Evolutionary conservation across 176 grass and related monocot genomes (phyloP).

Genomic region (Lolium multiflorum): DNA sequence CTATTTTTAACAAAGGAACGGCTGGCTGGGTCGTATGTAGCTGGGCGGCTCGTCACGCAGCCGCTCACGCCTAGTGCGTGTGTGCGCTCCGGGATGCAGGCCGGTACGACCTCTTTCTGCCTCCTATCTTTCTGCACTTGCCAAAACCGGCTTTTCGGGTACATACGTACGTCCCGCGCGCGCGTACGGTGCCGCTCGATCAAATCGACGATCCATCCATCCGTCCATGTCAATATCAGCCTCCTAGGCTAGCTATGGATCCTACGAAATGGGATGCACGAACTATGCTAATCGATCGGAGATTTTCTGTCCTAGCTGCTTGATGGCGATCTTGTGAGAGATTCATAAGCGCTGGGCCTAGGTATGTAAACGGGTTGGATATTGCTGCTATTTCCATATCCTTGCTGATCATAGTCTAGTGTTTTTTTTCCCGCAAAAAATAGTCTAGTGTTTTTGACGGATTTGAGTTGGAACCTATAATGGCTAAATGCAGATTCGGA

Average conservation of each 20-base stretch:
- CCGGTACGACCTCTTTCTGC: conserved; percentile 38
- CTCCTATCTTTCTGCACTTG: conserved; percentile 38
- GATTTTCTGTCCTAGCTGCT: not conserved
- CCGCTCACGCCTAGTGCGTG: conserved; percentile 36
- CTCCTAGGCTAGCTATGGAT: not conserved
- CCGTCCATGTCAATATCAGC: not conserved
- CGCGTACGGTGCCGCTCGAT: not conserved
- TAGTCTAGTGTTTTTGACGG: no score
- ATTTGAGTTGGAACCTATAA: no score
- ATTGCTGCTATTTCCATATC: no score
- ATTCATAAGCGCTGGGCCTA: no score
- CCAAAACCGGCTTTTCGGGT: conserved; percentile 31
- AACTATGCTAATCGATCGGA: not conserved
- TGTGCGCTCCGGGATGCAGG: not conserved
- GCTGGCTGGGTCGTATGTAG: not conserved
- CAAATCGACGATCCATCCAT: not conserved
- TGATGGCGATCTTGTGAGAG: no score
- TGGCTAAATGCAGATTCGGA: no score
- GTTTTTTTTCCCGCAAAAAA: no score
- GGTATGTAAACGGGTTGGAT: no score
- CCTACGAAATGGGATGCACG: not conserved
- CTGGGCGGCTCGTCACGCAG: not conserved
- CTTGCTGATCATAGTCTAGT: no score
- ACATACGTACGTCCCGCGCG: not conserved
- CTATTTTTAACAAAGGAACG: conserved; percentile 33